Conservation (phyloP, 139 green algal genomes). For the Haematococcus lacustris region DNA sequence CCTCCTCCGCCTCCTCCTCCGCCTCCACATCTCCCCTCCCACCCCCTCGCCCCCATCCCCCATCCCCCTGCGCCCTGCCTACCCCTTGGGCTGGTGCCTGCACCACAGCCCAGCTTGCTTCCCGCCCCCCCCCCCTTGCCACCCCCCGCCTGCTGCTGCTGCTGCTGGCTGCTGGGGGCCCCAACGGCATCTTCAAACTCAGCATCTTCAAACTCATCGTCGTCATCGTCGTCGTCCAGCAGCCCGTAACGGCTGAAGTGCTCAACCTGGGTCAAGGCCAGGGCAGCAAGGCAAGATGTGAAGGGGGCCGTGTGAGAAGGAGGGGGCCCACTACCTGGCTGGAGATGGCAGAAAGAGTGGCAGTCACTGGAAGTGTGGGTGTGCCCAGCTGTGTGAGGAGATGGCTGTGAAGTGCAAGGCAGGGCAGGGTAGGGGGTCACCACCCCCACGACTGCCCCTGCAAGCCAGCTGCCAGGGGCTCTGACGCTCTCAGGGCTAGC, state of each 20-base stretch:
- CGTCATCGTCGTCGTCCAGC: slow-evolving; percentile 41
- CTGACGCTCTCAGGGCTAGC: too few relatives aligned
- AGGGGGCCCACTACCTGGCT: background rate
- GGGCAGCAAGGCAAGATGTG: background rate
- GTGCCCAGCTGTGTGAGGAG: background rate
- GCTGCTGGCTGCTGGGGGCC: background rate
- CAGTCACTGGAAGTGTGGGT: background rate
- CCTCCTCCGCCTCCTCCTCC: too few relatives aligned
- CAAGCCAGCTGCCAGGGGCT: too few relatives aligned
- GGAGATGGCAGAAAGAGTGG: background rate
- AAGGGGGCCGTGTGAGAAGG: background rate
- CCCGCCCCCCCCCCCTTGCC: background rate
- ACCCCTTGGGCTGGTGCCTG: background rate
- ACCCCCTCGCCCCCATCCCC: too few relatives aligned
- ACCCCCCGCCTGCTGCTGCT: too few relatives aligned
- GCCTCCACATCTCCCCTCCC: too few relatives aligned
- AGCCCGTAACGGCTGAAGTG: slow-evolving; percentile 89
- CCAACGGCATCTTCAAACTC: background rate
- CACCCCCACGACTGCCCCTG: too few relatives aligned
- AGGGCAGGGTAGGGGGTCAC: too few relatives aligned
- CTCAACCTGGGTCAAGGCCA: slow-evolving; percentile 48
- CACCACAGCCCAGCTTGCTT: too few relatives aligned
- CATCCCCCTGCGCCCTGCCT: too few relatives aligned
- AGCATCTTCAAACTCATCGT: slow-evolving; percentile 29
- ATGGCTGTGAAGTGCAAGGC: too few relatives aligned